phyloP scores from a whole-genome alignment of 2,329 filamentous ascomycete species.

The Stagonosporopsis chrysanthemi region DNA sequence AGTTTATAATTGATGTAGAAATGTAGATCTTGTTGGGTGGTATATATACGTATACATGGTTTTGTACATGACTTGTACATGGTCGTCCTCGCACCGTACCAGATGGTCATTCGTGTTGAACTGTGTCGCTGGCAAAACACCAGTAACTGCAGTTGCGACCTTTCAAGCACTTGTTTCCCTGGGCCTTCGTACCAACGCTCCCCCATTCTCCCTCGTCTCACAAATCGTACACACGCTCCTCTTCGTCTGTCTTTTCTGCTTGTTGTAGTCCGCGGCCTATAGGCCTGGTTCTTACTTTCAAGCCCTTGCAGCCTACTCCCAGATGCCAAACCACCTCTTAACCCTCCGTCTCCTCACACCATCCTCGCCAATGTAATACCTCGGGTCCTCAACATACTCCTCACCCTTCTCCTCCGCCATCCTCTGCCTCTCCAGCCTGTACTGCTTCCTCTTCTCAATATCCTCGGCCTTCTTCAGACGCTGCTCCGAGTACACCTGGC shows the following conservation, averaged over 20 bases:
- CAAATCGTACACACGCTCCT: slow-evolving; percentile 6
- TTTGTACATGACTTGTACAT: slow-evolving; percentile 15
- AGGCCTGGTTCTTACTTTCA: not conserved
- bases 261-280: not conserved
- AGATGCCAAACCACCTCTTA: slow-evolving; percentile 88
- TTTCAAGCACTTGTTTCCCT: not conserved
- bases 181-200: too few species aligned
- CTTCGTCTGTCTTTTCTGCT: not conserved
- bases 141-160: not conserved
- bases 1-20: slow-evolving; percentile 27
- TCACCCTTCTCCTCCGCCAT: slow-evolving; percentile 46
- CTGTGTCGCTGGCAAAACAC: not conserved
- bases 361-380: slow-evolving; percentile 48
- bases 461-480: slow-evolving; percentile 80
- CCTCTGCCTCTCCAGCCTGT: slow-evolving; percentile 66
- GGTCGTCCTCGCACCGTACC: not conserved
- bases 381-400: slow-evolving; percentile 47
- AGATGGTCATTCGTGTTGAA: not conserved
- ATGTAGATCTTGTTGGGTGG: slow-evolving; percentile 3
- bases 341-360: slow-evolving; percentile 61
- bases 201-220: not conserved
- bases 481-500: slow-evolving; percentile 72
- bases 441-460: slow-evolving; percentile 84
- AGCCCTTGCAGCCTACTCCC: slow-evolving; percentile 52
- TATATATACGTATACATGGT: slow-evolving; percentile 16